Evolutionary conservation across 2,329 filamentous ascomycete genomes (phyloP), one percentile per base, ranked within the genome.

Genomic region (Hymenoscyphus infarciens): DNA sequence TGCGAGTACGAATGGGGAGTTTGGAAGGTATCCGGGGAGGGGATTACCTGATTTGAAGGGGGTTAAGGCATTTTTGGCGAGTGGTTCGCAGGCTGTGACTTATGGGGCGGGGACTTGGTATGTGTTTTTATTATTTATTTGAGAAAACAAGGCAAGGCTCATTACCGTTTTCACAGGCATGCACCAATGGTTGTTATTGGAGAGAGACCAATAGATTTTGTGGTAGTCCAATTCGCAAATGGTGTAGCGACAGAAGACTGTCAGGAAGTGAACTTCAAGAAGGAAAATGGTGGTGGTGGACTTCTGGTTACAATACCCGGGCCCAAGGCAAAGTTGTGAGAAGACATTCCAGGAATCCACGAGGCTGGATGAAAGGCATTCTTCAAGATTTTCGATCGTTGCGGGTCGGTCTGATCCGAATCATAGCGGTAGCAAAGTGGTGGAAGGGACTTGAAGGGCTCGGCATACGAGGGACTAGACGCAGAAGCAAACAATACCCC

Each of bases 161-260:
- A 63, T 22, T n/a, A 31, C 15, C 22, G 15, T 29, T 25, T 29
- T 7, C 19, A 22, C 11, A 64, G 62, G 85, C 95, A 99, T 79
- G 92, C 94, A 65, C 95, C 95, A 0, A 98, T 99, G 94, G 90
- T 92, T 15, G 92, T 91, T 16, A 76, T 98, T 57, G 93, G 93
- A 0, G 75, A 77, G 54, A 77, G 80, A 60, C 81, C 87, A 22
- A 80, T 97, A 56, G 91, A 95, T 73, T 98, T 97, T 75, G 84
- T 96, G 5, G 94, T 98, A 1, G 84, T 90, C 68, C 94, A 98
- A 78, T 95, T 90, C 78, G 87, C 87, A 38, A 98, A 96, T 75
- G 92, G 90, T 1, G 88, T 95, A 13, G 84, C 78, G 0, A 78
- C 82, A 1, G 94, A 98, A 77, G 95, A 99, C 76, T 97, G 92